These are phyloP conservation scores for Dactylorhiza incarnata DNA, from an alignment of 106 monocot species.

Conservation along the genomic window DNA sequence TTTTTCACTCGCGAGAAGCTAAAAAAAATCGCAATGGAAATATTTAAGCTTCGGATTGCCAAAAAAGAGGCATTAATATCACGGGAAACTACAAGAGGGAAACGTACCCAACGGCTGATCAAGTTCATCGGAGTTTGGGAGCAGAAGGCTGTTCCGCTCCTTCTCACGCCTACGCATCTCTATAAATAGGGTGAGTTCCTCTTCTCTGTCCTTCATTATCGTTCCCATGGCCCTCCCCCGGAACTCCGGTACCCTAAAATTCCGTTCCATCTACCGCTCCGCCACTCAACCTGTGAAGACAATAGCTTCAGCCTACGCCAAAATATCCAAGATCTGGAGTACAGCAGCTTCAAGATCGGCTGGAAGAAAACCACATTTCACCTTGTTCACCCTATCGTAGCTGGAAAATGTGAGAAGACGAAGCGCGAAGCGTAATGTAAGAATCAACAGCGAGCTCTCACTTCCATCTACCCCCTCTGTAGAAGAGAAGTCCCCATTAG, in stretches of 20 bases:
- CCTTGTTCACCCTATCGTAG: background rate
- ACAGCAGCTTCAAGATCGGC: background rate
- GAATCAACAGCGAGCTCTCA: background rate
- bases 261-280: constrained; percentile 29
- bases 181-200: background rate
- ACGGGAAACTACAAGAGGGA: background rate
- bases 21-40: background rate
- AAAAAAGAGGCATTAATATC: background rate
- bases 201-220: constrained; percentile 18
- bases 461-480: background rate
- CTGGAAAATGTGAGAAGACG: background rate
- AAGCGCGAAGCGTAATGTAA: background rate
- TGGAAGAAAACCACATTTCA: background rate
- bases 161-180: constrained; percentile 51
- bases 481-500: background rate
- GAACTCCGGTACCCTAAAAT: constrained; percentile 16
- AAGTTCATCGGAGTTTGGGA: constrained; percentile 32
- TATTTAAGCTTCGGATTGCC: background rate
- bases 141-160: constrained; percentile 36
- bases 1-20: background rate
- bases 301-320: background rate
- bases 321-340: background rate
- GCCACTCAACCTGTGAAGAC: background rate
- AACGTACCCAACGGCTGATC: constrained; percentile 31
- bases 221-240: constrained; percentile 21